These are phyloP conservation scores for Nissolia schottii DNA, from an alignment of 306 rosid species.

Conservation along the genomic window DNA sequence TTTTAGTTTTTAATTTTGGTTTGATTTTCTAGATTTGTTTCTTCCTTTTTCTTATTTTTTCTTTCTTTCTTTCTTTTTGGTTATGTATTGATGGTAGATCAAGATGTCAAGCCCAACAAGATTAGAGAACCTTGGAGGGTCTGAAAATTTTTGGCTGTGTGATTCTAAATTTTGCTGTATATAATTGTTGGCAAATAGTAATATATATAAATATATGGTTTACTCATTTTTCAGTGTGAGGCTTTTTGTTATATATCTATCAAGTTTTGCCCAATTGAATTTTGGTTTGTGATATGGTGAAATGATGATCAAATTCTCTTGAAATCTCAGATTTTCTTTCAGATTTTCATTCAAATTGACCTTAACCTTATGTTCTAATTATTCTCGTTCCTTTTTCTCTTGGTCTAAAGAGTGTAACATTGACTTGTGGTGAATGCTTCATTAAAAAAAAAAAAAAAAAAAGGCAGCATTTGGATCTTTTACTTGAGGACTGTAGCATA, in stretches of 20 bases:
- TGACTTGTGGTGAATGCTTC: neutral
- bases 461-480: constrained; percentile 29
- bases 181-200: constrained; percentile 25
- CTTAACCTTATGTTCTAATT: neutral
- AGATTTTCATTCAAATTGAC: constrained; percentile 3
- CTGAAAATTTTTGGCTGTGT: constrained; percentile 17
- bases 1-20: too few relatives aligned
- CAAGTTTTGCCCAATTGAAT: constrained; percentile 1
- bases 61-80: neutral
- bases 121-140: constrained; percentile 22
- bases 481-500: neutral
- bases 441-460: too few relatives aligned
- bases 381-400: neutral
- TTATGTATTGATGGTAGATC: constrained; percentile 21
- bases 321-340: neutral
- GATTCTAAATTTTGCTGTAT: constrained; percentile 27
- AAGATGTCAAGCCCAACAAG: constrained; percentile 24
- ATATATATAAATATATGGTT: too few relatives aligned
- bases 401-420: constrained; percentile 4
- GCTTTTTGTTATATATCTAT: neutral
- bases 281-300: neutral
- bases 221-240: constrained; percentile 17
- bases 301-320: neutral
- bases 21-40: neutral
- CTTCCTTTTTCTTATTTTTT: neutral